Evolutionary conservation across 2,329 filamentous ascomycete species (phyloP).

Genomic region (Pestalotiopsis sp.): DNA sequence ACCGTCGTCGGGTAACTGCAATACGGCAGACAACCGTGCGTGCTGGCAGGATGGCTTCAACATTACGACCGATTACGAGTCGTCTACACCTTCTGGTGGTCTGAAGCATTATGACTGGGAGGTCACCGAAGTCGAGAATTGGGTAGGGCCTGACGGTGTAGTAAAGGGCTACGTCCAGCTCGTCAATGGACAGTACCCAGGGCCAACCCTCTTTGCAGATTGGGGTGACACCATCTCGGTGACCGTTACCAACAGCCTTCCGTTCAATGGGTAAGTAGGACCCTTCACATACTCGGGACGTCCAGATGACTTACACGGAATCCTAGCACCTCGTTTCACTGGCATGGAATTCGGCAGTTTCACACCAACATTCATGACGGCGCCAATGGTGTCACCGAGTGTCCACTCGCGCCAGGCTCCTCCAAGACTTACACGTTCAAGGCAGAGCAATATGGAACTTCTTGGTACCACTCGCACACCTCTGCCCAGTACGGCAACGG

Average conservation of each 20-base stretch:
- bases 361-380: conserved; percentile 46
- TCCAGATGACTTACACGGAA: not conserved
- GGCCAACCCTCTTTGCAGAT: conserved; percentile 65
- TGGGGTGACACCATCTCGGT: conserved; percentile 67
- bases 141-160: conserved; percentile 25
- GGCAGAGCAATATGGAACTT: conserved; percentile 39
- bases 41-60: conserved; percentile 28
- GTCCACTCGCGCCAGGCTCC: conserved; percentile 38
- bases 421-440: conserved; percentile 37
- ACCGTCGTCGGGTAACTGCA: conserved; percentile 6
- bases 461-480: conserved; percentile 44
- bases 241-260: conserved; percentile 71
- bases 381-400: conserved; percentile 47
- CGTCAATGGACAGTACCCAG: conserved; percentile 68
- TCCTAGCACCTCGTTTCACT: conserved; percentile 43
- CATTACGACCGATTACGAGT: conserved; percentile 30
- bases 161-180: conserved; percentile 49
- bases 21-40: conserved; percentile 21
- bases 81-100: conserved; percentile 20
- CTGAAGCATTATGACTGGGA: conserved; percentile 22
- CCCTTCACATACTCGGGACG: conserved; percentile 21
- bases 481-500: conserved; percentile 56
- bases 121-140: conserved; percentile 25
- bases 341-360: conserved; percentile 50
- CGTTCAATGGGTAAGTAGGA: conserved; percentile 46